Evolutionary conservation across 805 yeast genomes (phyloP).

Genomic region (Candida sanyiensis): DNA sequence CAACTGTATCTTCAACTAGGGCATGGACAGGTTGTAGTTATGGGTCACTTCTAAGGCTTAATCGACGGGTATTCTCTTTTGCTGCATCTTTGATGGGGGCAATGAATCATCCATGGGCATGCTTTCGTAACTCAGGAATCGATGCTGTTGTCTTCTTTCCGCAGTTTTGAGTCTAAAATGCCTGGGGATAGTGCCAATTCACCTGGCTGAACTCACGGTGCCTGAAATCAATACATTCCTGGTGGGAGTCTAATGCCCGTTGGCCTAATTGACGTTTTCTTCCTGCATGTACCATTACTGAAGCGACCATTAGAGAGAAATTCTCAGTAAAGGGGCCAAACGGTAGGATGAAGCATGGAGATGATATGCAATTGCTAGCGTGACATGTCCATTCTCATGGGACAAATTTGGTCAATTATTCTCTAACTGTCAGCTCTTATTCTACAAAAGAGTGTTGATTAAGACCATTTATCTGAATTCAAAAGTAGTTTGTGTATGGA

Average conservation of each 20-base stretch:
- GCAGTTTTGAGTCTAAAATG: conserved; percentile 62
- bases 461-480: too few relatives aligned
- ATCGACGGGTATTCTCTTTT: conserved; percentile 49
- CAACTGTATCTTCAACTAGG: conserved; percentile 56
- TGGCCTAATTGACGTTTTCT: conserved; percentile 71
- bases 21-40: conserved; percentile 61
- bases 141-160: conserved; percentile 59
- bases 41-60: conserved; percentile 51
- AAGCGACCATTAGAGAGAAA: conserved; percentile 30
- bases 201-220: conserved; percentile 60
- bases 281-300: conserved; percentile 67
- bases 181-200: conserved; percentile 69
- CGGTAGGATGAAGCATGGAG: conserved; percentile 28
- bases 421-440: too few relatives aligned
- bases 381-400: conserved; percentile 62
- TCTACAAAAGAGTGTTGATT: too few relatives aligned
- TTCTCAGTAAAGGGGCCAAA: neutral
- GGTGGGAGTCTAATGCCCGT: conserved; percentile 59
- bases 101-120: conserved; percentile 55
- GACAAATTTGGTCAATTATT: too few relatives aligned
- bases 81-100: conserved; percentile 55
- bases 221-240: conserved; percentile 59
- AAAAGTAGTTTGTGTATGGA: neutral
- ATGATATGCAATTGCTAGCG: conserved; percentile 48
- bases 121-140: conserved; percentile 32